Conservation (phyloP, 805 yeast species). For the Teunomyces aglyptinius region DNA sequence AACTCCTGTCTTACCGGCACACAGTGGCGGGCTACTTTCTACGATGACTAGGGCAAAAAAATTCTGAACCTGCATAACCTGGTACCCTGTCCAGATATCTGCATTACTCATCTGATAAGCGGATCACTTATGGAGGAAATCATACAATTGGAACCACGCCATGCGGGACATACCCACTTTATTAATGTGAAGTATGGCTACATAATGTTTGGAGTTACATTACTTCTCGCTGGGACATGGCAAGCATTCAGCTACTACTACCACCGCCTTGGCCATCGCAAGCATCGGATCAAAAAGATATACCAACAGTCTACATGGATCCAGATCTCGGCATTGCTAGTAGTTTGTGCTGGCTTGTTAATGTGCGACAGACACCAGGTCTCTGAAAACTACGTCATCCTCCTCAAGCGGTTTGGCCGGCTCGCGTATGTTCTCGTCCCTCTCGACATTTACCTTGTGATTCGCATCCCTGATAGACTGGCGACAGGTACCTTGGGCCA, state of each 20-base stretch:
- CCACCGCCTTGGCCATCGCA: constrained; percentile 14
- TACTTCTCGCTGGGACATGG: constrained; percentile 37
- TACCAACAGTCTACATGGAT: constrained; percentile 28
- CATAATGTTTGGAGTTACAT: constrained; percentile 41
- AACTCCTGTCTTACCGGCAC: no score
- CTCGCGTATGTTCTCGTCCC: constrained; percentile 58
- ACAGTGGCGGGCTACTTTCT: no score
- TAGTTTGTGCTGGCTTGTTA: constrained; percentile 27
- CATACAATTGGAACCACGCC: constrained; percentile 32
- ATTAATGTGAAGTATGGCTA: constrained; percentile 64
- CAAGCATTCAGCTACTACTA: constrained; percentile 31
- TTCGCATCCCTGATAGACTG: constrained; percentile 42
- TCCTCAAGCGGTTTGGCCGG: constrained; percentile 61
- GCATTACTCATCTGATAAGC: background rate
- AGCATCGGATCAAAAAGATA: background rate
- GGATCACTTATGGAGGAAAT: background rate
- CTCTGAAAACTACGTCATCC: constrained; percentile 30
- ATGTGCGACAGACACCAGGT: constrained; percentile 32
- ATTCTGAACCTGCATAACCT: background rate
- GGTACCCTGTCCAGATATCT: background rate
- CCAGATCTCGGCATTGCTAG: constrained; percentile 33
- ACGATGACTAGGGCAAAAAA: background rate
- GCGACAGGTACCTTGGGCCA: constrained; percentile 24
- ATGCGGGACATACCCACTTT: constrained; percentile 49
- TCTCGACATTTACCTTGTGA: constrained; percentile 51